phyloP scores from a whole-genome alignment of 176 grass and related monocot species.

The Echinochloa phyllopogon region DNA sequence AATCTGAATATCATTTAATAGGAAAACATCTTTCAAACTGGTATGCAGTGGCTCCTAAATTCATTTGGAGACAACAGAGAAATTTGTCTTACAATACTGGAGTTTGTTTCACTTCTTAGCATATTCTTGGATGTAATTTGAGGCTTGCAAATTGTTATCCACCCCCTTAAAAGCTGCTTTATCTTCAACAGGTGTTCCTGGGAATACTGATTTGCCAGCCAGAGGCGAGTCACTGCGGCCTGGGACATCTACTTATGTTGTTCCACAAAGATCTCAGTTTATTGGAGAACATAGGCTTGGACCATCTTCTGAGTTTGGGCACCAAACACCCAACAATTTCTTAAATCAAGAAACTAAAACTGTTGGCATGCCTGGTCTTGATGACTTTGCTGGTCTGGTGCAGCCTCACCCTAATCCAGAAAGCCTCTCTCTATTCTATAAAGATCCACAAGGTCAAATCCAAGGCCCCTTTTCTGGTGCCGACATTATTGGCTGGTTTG shows the following conservation, averaged over 20 bases:
- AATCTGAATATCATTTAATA: not conserved
- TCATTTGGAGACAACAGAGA: not conserved
- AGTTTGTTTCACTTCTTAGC: slow-evolving; percentile 17
- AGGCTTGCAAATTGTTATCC: slow-evolving; percentile 13
- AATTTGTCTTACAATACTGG: slow-evolving; percentile 5
- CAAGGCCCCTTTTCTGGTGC: slow-evolving; percentile 97
- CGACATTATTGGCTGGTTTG: slow-evolving; percentile 94
- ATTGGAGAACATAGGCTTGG: slow-evolving; percentile 59
- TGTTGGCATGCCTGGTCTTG: slow-evolving; percentile 38
- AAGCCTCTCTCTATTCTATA: slow-evolving; percentile 85
- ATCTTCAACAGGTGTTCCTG: slow-evolving; percentile 53
- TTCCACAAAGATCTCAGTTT: slow-evolving; percentile 68
- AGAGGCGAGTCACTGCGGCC: slow-evolving; percentile 48
- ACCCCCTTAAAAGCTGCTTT: not conserved
- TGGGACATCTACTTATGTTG: slow-evolving; percentile 63
- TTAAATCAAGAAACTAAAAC: slow-evolving; percentile 55
- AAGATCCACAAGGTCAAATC: slow-evolving; percentile 92
- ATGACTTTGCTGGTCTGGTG: slow-evolving; percentile 47
- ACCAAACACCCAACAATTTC: slow-evolving; percentile 50
- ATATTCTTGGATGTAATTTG: not conserved
- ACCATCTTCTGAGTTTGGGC: slow-evolving; percentile 41
- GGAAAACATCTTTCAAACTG: not conserved
- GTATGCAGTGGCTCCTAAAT: not conserved
- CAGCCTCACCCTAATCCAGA: slow-evolving; percentile 79
- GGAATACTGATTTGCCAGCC: slow-evolving; percentile 50